These are phyloP conservation scores for Dictyostelium intermedium DNA, from an alignment of 78 protist species.

Conservation along the genomic window DNA sequence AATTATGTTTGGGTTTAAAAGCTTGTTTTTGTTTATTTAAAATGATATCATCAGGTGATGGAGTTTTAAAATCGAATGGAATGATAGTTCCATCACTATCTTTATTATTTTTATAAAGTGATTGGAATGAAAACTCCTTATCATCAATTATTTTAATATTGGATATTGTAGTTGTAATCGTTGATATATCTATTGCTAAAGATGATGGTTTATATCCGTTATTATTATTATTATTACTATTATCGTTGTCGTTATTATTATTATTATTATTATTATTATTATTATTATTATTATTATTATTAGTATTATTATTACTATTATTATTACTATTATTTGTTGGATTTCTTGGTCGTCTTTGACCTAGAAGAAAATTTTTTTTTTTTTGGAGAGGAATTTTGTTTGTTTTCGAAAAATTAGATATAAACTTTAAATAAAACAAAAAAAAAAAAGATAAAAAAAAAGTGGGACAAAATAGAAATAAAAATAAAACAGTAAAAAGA, in stretches of 20 bases:
- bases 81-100: conserved; percentile 9
- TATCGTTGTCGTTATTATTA: background rate
- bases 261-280: background rate
- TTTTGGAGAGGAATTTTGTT: background rate
- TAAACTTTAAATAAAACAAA: background rate
- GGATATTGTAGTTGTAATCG: background rate
- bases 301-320: background rate
- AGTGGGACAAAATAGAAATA: background rate
- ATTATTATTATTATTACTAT: background rate
- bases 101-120: conserved; percentile 9
- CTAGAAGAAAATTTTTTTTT: background rate
- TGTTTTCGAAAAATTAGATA: background rate
- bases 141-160: background rate
- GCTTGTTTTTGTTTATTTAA: conserved; percentile 60
- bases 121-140: conserved; percentile 35
- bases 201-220: conserved; percentile 30
- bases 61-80: conserved; percentile 50
- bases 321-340: background rate
- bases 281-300: background rate
- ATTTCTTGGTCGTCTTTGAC: background rate
- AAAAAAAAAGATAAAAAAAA: background rate
- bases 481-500: background rate
- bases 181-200: conserved; percentile 30
- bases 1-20: conserved; percentile 60
- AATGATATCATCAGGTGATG: conserved; percentile 72